Conservation (phyloP, 1,284 basidiomycete genomes). For the Polyporus tsugae region DNA sequence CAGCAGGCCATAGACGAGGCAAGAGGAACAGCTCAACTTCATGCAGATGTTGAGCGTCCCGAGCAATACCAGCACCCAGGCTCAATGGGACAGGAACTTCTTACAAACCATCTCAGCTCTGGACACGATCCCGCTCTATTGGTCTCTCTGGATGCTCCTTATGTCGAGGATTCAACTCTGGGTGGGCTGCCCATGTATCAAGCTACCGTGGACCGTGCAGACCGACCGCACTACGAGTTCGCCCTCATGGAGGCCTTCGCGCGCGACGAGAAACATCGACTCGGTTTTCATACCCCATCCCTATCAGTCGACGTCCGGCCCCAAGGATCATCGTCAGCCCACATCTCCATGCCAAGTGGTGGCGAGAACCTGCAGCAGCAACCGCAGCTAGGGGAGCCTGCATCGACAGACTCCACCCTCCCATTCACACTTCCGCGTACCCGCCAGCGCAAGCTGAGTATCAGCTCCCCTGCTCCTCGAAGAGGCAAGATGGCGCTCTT, state of each 20-base stretch:
- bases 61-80: conserved; percentile 40
- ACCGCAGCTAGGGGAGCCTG: conserved; percentile 22
- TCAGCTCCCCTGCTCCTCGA: conserved; percentile 71
- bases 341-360: conserved; percentile 21
- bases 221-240: conserved; percentile 73
- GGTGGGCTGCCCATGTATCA: conserved; percentile 71
- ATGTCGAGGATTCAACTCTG: conserved; percentile 42
- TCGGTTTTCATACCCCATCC: conserved; percentile 57
- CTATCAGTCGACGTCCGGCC: conserved; percentile 30
- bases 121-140: conserved; percentile 59
- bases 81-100: conserved; percentile 37
- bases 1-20: conserved; percentile 55
- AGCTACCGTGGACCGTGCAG: conserved; percentile 50
- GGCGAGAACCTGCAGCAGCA: conserved; percentile 20
- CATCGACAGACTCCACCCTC: conserved; percentile 23
- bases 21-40: conserved; percentile 37
- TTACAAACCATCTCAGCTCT: conserved; percentile 49
- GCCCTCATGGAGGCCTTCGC: conserved; percentile 84
- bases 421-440: conserved; percentile 47
- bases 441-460: conserved; percentile 85
- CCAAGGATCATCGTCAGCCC: conserved; percentile 27
- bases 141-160: conserved; percentile 41
- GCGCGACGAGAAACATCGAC: conserved; percentile 68
- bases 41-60: conserved; percentile 25
- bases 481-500: conserved; percentile 92